Evolutionary conservation across 2,329 filamentous ascomycete genomes (phyloP).

Genomic region (Fusarium napiforme): DNA sequence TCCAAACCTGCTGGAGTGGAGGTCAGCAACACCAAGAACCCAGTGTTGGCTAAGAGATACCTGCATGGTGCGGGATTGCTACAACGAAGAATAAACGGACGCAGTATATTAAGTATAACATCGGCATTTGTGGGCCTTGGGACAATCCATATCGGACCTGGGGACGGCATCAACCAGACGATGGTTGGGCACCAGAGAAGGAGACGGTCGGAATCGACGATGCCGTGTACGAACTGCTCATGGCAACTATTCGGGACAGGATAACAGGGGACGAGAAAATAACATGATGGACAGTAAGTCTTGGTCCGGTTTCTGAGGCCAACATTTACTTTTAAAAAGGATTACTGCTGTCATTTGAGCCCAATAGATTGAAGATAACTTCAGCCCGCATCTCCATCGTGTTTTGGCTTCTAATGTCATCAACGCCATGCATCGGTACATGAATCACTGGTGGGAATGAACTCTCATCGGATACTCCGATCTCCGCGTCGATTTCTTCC

Average conservation of each 20-base stretch:
- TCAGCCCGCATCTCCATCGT: not conserved
- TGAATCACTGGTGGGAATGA: not conserved
- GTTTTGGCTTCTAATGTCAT: not conserved
- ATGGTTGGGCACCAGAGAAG: not conserved
- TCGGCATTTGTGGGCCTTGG: not conserved
- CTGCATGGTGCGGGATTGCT: not conserved
- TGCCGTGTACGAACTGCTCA: not conserved
- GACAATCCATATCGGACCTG: fast-evolving
- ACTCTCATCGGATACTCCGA: too few relatives aligned
- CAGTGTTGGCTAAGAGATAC: not conserved
- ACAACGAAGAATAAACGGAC: not conserved
- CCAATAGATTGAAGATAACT: not conserved
- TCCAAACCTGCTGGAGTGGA: not conserved
- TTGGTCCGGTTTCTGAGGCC: not conserved
- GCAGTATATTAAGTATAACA: not conserved
- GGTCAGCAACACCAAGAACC: not conserved
- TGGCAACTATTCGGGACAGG: not conserved
- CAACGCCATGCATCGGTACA: not conserved
- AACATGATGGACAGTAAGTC: fast-evolving
- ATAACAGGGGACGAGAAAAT: not conserved
- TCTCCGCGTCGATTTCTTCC: not conserved
- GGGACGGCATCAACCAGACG: fast-evolving
- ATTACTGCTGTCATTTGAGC: not conserved
- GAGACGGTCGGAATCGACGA: not conserved
- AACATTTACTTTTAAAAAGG: too few relatives aligned